phyloP scores from a whole-genome alignment of 495 filamentous ascomycete genomes.

The Xylaria castorea region DNA sequence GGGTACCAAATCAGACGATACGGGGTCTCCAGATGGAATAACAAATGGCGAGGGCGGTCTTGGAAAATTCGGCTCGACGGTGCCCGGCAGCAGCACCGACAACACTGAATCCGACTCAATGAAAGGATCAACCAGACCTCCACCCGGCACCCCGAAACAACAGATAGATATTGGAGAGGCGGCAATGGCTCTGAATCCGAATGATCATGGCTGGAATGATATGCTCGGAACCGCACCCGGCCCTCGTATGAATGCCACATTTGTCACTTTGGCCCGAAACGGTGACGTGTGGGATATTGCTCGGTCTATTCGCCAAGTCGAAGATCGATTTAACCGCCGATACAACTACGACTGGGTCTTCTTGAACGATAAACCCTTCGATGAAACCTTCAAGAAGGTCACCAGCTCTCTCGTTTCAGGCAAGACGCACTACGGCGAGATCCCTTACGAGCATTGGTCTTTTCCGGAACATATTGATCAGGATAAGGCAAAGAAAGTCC shows the following conservation, averaged over 20 bases:
- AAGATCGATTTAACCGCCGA: conserved; percentile 95
- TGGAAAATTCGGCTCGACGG: conserved; percentile 24
- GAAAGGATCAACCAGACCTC: conserved; percentile 43
- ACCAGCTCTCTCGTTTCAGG: conserved; percentile 90
- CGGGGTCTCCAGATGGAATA: background rate
- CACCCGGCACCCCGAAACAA: conserved; percentile 43
- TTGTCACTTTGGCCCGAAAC: conserved; percentile 94
- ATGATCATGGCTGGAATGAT: conserved; percentile 54
- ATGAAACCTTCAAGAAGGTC: conserved; percentile 89
- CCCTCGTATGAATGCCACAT: conserved; percentile 90
- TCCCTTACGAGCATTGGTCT: conserved; percentile 87
- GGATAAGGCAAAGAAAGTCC: conserved; percentile 79
- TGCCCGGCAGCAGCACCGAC: conserved; percentile 20
- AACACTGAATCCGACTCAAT: conserved; percentile 29
- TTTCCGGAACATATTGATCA: conserved; percentile 87
- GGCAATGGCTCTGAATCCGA: conserved; percentile 54
- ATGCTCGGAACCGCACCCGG: conserved; percentile 62
- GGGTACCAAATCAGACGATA: conserved; percentile 37
- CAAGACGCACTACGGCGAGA: conserved; percentile 84
- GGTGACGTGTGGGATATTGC: conserved; percentile 95
- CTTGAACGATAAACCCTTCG: conserved; percentile 93
- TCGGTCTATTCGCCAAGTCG: conserved; percentile 89
- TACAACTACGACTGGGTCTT: conserved; percentile 99
- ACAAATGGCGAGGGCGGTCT: background rate
- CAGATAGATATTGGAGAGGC: conserved; percentile 53